Conservation (phyloP, 2,329 filamentous ascomycete genomes). For the Aspergillus vadensis region DNA sequence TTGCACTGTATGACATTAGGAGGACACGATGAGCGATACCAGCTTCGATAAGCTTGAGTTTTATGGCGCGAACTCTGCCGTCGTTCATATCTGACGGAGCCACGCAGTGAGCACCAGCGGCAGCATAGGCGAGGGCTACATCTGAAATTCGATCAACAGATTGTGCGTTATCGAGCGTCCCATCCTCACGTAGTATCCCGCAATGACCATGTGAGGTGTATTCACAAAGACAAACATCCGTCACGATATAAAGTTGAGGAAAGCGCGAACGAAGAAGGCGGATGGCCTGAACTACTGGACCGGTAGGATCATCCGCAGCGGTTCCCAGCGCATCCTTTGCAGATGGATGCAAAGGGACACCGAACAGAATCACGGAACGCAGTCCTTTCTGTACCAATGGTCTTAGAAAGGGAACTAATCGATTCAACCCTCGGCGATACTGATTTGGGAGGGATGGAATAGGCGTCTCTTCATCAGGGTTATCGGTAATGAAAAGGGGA, state of each 20-base stretch:
- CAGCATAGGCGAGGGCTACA: conserved; percentile 96
- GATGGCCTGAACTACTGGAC: conserved; percentile 87
- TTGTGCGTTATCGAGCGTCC: conserved; percentile 86
- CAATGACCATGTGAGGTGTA: conserved; percentile 98
- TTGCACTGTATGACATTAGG: conserved; percentile 97
- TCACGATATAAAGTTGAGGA: conserved; percentile 85
- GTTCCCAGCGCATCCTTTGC: conserved; percentile 91
- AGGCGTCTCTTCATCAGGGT: conserved; percentile 84
- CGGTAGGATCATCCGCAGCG: conserved; percentile 86
- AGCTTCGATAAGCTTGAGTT: conserved; percentile 93
- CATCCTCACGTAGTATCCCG: conserved; percentile 91
- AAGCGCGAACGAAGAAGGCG: conserved; percentile 81
- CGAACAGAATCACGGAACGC: conserved; percentile 91
- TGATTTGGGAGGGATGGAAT: conserved; percentile 93
- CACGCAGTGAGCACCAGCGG: conserved; percentile 92
- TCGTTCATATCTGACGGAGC: conserved; percentile 99
- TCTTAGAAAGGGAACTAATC: conserved; percentile 78
- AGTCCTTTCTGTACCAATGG: conserved; percentile 88
- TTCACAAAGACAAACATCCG: conserved; percentile 96
- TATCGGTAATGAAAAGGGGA: conserved; percentile 93
- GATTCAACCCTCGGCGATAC: conserved; percentile 83
- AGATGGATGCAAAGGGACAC: conserved; percentile 78
- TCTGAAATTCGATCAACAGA: conserved; percentile 94
- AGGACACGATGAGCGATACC: conserved; percentile 88
- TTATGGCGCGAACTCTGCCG: conserved; percentile 93